Evolutionary conservation across 75 land plant species (phyloP).

Genomic region (Picea glauca): DNA sequence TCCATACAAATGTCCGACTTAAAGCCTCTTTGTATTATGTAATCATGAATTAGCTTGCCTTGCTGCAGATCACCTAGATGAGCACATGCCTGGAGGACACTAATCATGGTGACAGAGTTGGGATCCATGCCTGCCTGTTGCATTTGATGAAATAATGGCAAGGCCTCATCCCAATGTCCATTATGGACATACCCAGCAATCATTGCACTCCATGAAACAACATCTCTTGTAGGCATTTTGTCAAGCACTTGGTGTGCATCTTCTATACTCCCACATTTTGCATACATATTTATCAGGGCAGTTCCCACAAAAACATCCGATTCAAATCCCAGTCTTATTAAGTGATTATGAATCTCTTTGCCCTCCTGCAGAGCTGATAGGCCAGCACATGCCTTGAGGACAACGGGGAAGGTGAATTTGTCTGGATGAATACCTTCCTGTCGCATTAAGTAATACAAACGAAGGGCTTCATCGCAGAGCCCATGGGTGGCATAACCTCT

Average conservation of each 20-base stretch:
- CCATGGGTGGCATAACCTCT: slow-evolving; percentile 12
- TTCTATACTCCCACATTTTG: slow-evolving; percentile 22
- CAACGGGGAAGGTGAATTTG: slow-evolving; percentile 22
- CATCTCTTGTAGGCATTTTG: slow-evolving; percentile 19
- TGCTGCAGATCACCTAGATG: neutral
- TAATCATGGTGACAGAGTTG: slow-evolving; percentile 15
- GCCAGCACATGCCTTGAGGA: slow-evolving; percentile 27
- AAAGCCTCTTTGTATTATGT: slow-evolving; percentile 25
- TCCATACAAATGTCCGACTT: slow-evolving; percentile 23
- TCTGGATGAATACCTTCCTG: slow-evolving; percentile 13
- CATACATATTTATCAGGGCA: slow-evolving; percentile 31
- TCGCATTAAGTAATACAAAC: slow-evolving; percentile 15
- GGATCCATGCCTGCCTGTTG: slow-evolving; percentile 8
- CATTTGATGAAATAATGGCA: slow-evolving; percentile 17
- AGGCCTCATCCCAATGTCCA: slow-evolving; percentile 17
- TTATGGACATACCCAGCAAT: slow-evolving; percentile 18
- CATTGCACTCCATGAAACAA: slow-evolving; percentile 36
- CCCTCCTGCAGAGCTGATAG: slow-evolving; percentile 14
- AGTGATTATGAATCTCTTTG: slow-evolving; percentile 16
- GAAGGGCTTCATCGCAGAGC: slow-evolving; percentile 6
- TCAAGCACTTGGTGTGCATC: slow-evolving; percentile 25
- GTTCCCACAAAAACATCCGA: slow-evolving; percentile 28
- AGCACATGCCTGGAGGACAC: slow-evolving; percentile 15
- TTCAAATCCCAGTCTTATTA: slow-evolving; percentile 18
- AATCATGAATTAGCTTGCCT: slow-evolving; percentile 25